These are phyloP conservation scores for Acanthamoeba lenticulata DNA, from an alignment of 208 protist species.

Conservation along the genomic window DNA sequence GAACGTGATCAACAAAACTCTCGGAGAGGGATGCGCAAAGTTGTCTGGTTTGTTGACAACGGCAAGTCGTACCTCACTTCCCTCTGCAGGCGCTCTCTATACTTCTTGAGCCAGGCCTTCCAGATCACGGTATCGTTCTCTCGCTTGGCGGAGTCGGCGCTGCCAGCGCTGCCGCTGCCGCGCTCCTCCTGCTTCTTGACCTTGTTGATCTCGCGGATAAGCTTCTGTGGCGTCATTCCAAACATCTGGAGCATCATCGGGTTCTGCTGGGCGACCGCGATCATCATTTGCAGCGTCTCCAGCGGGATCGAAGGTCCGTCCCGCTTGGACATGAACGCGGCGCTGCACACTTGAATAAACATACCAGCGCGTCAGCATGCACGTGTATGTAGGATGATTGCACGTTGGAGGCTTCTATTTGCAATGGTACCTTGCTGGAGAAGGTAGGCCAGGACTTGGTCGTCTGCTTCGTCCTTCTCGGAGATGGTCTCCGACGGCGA, in stretches of 20 bases:
- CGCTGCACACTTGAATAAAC: not conserved
- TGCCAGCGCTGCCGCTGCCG: not conserved
- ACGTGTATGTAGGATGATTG: not conserved
- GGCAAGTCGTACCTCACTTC: conserved; percentile 27
- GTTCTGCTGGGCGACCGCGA: conserved; percentile 40
- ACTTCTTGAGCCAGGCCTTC: conserved; percentile 32
- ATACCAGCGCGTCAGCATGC: no score
- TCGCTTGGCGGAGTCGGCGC: not conserved
- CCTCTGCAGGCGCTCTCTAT: not conserved
- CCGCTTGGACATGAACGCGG: conserved; percentile 16
- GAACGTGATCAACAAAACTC: not conserved
- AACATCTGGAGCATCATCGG: conserved; percentile 55
- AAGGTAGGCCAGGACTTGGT: not conserved
- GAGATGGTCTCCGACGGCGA: not conserved
- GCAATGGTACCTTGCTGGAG: not conserved
- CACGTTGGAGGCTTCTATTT: not conserved
- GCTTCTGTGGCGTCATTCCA: conserved; percentile 11
- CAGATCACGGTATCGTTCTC: not conserved
- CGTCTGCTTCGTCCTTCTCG: not conserved
- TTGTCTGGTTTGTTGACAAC: not conserved
- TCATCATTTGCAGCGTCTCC: conserved; percentile 21
- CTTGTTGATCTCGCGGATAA: conserved; percentile 55
- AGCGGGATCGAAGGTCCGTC: conserved; percentile 21
- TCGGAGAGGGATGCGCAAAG: no score
- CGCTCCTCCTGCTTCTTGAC: conserved; percentile 40